Conservation (phyloP, 805 yeast species). For the Lachancea fermentati region DNA sequence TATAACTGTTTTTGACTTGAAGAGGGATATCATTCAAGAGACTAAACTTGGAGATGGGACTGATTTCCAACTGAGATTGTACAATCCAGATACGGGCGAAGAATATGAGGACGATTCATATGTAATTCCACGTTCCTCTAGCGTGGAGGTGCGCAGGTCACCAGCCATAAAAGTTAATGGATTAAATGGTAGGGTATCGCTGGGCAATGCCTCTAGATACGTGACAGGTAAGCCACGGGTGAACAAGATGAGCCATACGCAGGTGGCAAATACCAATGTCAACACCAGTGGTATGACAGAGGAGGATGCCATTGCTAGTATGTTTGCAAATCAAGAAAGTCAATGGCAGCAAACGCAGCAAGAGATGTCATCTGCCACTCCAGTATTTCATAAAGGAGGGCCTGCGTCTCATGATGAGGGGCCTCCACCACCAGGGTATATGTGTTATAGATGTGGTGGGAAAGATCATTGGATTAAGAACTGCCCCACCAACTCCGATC, state of each 20-base stretch:
- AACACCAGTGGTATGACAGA: slow-evolving; percentile 52
- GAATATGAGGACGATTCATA: slow-evolving; percentile 85
- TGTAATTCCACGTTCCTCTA: slow-evolving; percentile 85
- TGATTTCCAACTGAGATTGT: slow-evolving; percentile 73
- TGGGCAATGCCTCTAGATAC: slow-evolving; percentile 62
- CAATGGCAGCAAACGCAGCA: slow-evolving; percentile 96
- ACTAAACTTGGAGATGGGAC: slow-evolving; percentile 79
- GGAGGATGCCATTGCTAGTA: slow-evolving; percentile 80
- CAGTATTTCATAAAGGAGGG: slow-evolving; percentile 49
- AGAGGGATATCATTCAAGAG: slow-evolving; percentile 78
- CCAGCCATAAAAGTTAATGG: slow-evolving; percentile 48
- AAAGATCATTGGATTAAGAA: slow-evolving; percentile 94
- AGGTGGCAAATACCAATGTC: slow-evolving; percentile 17
- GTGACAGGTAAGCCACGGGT: slow-evolving; percentile 66
- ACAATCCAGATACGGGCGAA: slow-evolving; percentile 62
- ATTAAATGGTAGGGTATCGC: slow-evolving; percentile 34
- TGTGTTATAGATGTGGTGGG: slow-evolving; percentile 94
- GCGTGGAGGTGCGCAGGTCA: slow-evolving; percentile 72
- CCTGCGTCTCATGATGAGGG: slow-evolving; percentile 43
- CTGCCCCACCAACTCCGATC: slow-evolving; percentile 92
- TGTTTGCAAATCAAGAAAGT: slow-evolving; percentile 90
- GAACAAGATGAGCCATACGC: slow-evolving; percentile 27
- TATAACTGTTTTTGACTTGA: slow-evolving; percentile 87
- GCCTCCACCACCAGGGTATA: slow-evolving; percentile 88
- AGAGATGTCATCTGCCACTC: slow-evolving; percentile 77